These are phyloP conservation scores for Stephania cephalantha DNA, from an alignment of 164 flowering plant species.

Conservation along the genomic window DNA sequence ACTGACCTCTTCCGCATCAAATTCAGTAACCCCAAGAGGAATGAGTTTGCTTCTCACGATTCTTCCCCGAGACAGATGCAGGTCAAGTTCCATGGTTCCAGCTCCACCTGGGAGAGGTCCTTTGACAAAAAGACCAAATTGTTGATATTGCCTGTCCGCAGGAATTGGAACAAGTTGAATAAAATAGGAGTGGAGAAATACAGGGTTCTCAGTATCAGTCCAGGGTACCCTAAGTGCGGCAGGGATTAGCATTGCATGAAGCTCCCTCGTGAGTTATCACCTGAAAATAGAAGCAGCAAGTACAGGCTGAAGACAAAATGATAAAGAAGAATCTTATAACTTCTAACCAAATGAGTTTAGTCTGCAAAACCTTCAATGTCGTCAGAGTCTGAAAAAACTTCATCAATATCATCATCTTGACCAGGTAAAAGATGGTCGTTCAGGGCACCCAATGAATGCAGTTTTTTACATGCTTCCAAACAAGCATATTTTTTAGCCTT, in stretches of 20 bases:
- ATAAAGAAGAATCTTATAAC: background rate
- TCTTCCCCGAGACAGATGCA: constrained; percentile 79
- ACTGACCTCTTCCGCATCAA: constrained; percentile 57
- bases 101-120: constrained; percentile 70
- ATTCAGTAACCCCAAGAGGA: constrained; percentile 44
- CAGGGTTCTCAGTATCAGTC: constrained; percentile 26
- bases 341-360: background rate
- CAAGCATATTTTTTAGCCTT: constrained; percentile 82
- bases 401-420: constrained; percentile 29
- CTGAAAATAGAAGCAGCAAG: constrained; percentile 32
- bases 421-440: constrained; percentile 68
- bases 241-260: constrained; percentile 84
- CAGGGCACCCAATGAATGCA: constrained; percentile 76
- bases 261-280: constrained; percentile 49
- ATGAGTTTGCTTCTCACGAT: constrained; percentile 57
- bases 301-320: background rate
- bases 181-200: constrained; percentile 45
- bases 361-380: constrained; percentile 36
- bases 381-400: constrained; percentile 34
- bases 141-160: constrained; percentile 59
- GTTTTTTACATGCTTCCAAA: constrained; percentile 63
- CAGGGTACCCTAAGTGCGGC: constrained; percentile 53
- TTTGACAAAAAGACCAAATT: constrained; percentile 74
- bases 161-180: constrained; percentile 60
- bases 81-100: constrained; percentile 66